Percentiles rank a stretch among this genome's conserved stretches.
Conservation (phyloP, 140 eudicot genomes). For the Artemisia princeps region DNA sequence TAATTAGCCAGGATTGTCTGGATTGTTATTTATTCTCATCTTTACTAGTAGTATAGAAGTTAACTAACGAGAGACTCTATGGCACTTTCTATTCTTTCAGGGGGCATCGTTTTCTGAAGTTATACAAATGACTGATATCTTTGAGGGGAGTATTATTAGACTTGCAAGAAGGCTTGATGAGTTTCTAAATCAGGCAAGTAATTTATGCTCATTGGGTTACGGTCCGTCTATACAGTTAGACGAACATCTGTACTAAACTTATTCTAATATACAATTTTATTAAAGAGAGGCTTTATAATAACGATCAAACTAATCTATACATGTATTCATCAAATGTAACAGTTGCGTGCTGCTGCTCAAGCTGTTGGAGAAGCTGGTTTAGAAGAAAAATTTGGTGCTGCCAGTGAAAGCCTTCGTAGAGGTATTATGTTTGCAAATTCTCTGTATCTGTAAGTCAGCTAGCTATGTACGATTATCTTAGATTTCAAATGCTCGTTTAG, state of each 20-base stretch:
- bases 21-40: no score
- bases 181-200: constrained; percentile 77
- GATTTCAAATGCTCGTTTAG: constrained; percentile 1
- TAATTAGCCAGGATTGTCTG: no score
- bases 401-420: constrained; percentile 87
- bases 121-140: constrained; percentile 93
- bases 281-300: neutral
- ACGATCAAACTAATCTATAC: neutral
- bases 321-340: constrained; percentile 18
- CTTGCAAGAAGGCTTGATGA: constrained; percentile 95
- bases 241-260: no score
- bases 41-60: no score
- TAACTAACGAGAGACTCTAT: neutral
- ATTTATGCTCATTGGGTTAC: no score
- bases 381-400: constrained; percentile 75
- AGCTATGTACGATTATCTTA: no score
- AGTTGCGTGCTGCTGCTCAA: constrained; percentile 86
- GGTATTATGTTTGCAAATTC: constrained; percentile 99
- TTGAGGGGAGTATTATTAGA: constrained; percentile 91
- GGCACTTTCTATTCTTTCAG: constrained; percentile 31
- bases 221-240: no score
- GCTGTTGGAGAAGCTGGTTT: constrained; percentile 88
- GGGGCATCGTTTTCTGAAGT: constrained; percentile 81
- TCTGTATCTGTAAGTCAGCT: constrained; percentile 41
- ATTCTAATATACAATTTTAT: neutral